A percentile compares a stretch with the other conserved stretches of the same genome.
These are phyloP conservation scores for Diplodia mutila DNA, from an alignment of 2,329 filamentous ascomycete species.

Conservation along the genomic window DNA sequence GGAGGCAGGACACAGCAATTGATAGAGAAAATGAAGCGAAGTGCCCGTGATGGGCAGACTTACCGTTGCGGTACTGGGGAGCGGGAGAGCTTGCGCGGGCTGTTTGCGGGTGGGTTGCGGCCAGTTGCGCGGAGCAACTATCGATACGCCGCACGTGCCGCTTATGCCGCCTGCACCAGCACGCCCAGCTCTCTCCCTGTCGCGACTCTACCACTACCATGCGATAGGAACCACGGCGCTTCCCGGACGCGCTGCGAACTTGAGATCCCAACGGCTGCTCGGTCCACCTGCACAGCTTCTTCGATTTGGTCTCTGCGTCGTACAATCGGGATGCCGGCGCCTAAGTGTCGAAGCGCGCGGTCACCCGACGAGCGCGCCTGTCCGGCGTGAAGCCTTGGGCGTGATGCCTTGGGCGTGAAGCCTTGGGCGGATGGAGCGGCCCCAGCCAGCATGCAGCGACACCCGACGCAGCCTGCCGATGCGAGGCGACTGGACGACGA, in stretches of 20 bases:
- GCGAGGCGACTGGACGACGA: slow-evolving; percentile 6
- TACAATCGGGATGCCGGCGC: neutral
- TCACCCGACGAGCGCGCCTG: neutral
- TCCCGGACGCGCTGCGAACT: neutral
- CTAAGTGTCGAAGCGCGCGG: slow-evolving; percentile 10
- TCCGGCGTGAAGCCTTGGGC: neutral
- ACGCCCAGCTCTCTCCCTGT: no score
- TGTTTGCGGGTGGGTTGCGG: neutral
- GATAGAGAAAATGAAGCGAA: slow-evolving; percentile 32
- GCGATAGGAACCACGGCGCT: neutral
- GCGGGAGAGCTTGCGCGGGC: neutral
- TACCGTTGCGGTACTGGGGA: slow-evolving; percentile 29
- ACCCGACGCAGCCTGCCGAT: slow-evolving; percentile 3
- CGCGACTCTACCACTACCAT: no score
- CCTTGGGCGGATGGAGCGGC: neutral
- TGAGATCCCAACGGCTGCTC: neutral
- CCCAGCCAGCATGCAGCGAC: neutral
- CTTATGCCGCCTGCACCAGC: neutral
- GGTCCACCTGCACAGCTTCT: neutral
- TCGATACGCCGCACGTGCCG: neutral
- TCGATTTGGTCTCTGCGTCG: neutral
- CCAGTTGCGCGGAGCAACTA: slow-evolving; percentile 15
- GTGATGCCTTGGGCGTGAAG: neutral
- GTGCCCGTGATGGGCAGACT: slow-evolving; percentile 31
- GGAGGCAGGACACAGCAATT: slow-evolving; percentile 26